A percentile compares a stretch with the other conserved stretches of the same genome.
phyloP scores from a whole-genome alignment of 345 rosid species.

The Gossypium herbaceum region DNA sequence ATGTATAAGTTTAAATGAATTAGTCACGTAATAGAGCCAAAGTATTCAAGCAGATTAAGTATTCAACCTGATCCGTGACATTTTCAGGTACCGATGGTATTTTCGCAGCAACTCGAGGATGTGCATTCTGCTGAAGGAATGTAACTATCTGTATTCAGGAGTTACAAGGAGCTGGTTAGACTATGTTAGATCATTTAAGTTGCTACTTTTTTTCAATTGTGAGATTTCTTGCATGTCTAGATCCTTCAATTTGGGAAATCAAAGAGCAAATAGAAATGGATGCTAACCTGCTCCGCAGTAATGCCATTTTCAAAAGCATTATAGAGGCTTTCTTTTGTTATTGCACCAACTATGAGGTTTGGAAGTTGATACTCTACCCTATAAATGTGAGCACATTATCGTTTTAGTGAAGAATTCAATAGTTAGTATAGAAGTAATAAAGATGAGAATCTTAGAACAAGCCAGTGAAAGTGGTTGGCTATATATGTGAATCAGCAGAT shows the following conservation, averaged over 20 bases:
- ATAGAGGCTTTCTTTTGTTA: slow-evolving; percentile 87
- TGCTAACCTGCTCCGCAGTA: slow-evolving; percentile 69
- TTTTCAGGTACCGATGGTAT: slow-evolving; percentile 87
- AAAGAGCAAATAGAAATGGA: slow-evolving; percentile 15
- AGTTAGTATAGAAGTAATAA: neutral
- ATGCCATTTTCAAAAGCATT: slow-evolving; percentile 92
- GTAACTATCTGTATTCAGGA: slow-evolving; percentile 57
- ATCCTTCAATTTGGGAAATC: neutral
- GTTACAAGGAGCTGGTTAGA: slow-evolving; percentile 12
- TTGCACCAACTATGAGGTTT: slow-evolving; percentile 83
- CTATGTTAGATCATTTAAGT: neutral
- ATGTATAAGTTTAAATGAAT: neutral
- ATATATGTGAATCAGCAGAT: slow-evolving; percentile 2
- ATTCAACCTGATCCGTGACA: slow-evolving; percentile 81
- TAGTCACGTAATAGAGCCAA: neutral
- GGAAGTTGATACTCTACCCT: slow-evolving; percentile 97
- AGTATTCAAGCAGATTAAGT: slow-evolving; percentile 12
- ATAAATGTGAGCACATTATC: slow-evolving; percentile 23
- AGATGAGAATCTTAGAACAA: neutral
- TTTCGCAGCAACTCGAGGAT: slow-evolving; percentile 79
- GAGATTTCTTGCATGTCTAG: neutral
- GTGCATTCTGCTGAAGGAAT: slow-evolving; percentile 90
- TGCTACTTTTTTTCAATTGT: neutral
- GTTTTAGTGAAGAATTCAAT: slow-evolving; percentile 1
- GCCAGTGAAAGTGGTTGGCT: neutral